Base-by-base conservation (phyloP, 83 land plant species). In the Thuja plicata region DNA sequence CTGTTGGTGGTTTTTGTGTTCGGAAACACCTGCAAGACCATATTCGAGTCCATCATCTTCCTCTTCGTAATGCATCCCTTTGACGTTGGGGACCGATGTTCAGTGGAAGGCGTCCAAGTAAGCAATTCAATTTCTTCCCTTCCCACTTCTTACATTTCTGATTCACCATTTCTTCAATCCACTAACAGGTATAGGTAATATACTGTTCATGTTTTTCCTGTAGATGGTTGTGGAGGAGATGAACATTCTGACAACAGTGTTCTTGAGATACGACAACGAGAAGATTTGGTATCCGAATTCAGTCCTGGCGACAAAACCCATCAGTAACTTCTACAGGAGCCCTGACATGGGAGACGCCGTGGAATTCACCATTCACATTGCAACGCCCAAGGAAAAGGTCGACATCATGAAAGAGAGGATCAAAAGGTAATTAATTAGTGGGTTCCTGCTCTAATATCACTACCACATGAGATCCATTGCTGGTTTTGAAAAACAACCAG, bases 211-310 rank as follows among this genome's bases (percentile, higher is more conserved):
- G 45, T 43, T 43, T 54, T 16, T 10, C 4, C 57, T 90, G 48
- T 91, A 96, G 98, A 77, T 95, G 94, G 82, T 95, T 8, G 98
- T 97, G 30, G 97, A 97, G 89, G 98, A 97, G 88, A 97, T 96
- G 98, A 96, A 95, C 82, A 96, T 96, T 70, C 46, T 96, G 77
- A 93, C 95, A 1, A 96, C 98, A 66, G 93, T 96, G 16, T 95
- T 96, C 87, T 81, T 95, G 73, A 88, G 93, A 70, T 90, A 85
- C 62, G 96, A 96, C 84, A 94, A 93, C 90, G 91, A 88, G 86
- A 95, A 94, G 92, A 91, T 96, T 30, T 88, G 76, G 16, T 94
- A 93, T 76, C 97, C 97, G 50, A 96, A 96, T 89, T 92, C 93
- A 48, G 88, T 91, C 8, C 95, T 96, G 1, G 84, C 92, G 7